These are phyloP conservation scores for Phanerodontia chrysosporium DNA, from an alignment of 768 basidiomycete genomes.

Conservation along the genomic window DNA sequence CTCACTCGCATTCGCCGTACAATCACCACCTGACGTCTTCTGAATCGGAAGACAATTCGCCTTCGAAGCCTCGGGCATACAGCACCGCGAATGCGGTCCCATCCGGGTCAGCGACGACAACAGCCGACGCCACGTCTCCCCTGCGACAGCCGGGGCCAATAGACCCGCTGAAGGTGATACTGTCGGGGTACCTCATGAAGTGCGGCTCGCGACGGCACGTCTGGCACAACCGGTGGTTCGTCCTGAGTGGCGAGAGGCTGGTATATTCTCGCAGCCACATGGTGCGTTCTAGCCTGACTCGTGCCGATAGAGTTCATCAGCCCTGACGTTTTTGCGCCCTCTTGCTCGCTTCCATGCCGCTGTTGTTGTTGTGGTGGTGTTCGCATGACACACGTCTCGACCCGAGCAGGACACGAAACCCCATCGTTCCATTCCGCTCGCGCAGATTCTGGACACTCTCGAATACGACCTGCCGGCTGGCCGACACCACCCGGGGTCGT, in stretches of 20 bases:
- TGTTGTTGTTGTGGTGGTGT: background rate
- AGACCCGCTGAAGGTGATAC: slow-evolving; percentile 74
- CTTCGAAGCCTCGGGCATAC: slow-evolving; percentile 38
- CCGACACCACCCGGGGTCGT: slow-evolving; percentile 30
- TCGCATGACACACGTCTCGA: slow-evolving; percentile 1
- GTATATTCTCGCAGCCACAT: slow-evolving; percentile 92
- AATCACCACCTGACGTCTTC: slow-evolving; percentile 62
- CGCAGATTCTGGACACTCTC: slow-evolving; percentile 86
- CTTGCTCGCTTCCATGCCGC: slow-evolving; percentile 1
- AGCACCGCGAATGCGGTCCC: slow-evolving; percentile 23
- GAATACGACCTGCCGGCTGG: slow-evolving; percentile 71
- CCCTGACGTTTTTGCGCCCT: slow-evolving; percentile 8
- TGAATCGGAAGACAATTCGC: slow-evolving; percentile 71
- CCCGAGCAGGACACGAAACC: slow-evolving; percentile 76
- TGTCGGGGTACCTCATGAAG: slow-evolving; percentile 94
- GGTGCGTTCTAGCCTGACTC: slow-evolving; percentile 49
- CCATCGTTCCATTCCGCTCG: slow-evolving; percentile 80
- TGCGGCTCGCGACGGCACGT: slow-evolving; percentile 89
- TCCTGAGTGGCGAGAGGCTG: slow-evolving; percentile 82
- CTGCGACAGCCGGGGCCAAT: slow-evolving; percentile 35
- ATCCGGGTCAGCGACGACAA: slow-evolving; percentile 22
- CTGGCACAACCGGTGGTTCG: slow-evolving; percentile 98
- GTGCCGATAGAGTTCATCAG: slow-evolving; percentile 13
- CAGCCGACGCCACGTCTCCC: slow-evolving; percentile 36
- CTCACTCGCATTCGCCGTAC: slow-evolving; percentile 35